Percentiles rank a stretch among this genome's conserved stretches.
Evolutionary conservation across 2,329 filamentous ascomycete genomes (phyloP).

Genomic region (Chaetomium olivaceum): DNA sequence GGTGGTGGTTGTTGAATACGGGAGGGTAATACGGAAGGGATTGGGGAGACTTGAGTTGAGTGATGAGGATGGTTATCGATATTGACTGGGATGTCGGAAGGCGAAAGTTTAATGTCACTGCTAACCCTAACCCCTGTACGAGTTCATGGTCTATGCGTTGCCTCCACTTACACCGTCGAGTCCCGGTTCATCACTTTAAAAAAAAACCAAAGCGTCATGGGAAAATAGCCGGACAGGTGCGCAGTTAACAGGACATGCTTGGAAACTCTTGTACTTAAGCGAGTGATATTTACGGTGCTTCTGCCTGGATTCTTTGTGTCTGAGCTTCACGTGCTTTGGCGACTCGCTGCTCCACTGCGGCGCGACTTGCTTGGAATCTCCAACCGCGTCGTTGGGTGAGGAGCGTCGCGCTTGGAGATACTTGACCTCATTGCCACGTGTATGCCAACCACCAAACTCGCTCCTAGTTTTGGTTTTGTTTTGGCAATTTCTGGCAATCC

Average conservation of each 20-base stretch:
- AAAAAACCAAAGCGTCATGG: neutral
- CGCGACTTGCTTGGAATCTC: constrained; percentile 11
- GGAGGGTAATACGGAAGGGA: too few species aligned
- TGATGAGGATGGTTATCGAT: neutral
- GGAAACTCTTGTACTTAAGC: neutral
- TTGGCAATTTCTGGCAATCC: neutral
- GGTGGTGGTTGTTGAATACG: neutral
- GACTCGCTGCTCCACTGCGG: constrained; percentile 8
- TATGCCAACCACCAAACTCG: neutral
- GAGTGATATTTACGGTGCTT: neutral
- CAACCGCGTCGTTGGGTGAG: constrained; percentile 8
- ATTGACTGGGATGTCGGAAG: neutral
- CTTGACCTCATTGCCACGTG: neutral
- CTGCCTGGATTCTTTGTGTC: neutral
- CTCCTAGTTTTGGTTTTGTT: neutral
- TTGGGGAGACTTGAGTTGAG: neutral
- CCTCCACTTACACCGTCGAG: neutral
- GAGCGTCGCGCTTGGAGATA: neutral
- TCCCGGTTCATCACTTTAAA: neutral
- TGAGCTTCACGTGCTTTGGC: constrained; percentile 21
- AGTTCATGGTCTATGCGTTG: neutral
- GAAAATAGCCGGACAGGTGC: neutral
- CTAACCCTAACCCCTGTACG: neutral
- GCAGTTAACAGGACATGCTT: neutral
- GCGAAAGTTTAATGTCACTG: neutral